These are phyloP conservation scores for Claviceps paspali DNA, from an alignment of 2,329 filamentous ascomycete genomes.

Conservation along the genomic window DNA sequence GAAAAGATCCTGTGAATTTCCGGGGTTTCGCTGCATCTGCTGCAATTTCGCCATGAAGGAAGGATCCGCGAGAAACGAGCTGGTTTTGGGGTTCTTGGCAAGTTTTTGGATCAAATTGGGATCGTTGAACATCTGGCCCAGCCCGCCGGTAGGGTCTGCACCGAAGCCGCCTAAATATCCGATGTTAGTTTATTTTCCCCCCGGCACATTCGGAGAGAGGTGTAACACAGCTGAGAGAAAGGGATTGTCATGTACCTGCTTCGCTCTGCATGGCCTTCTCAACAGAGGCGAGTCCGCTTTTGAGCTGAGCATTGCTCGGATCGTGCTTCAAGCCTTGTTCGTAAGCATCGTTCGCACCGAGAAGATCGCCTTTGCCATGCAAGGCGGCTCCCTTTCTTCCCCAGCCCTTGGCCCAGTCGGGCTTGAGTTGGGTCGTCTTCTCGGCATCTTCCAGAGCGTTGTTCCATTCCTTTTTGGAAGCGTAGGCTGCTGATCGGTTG, in stretches of 20 bases:
- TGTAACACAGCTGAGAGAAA: too few species aligned
- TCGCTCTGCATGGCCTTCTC: constrained; percentile 67
- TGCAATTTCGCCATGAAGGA: constrained; percentile 86
- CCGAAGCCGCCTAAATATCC: constrained; percentile 15
- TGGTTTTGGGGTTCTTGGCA: constrained; percentile 87
- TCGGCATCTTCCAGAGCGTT: constrained; percentile 77
- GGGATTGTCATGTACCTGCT: too few species aligned
- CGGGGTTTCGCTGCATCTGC: constrained; percentile 65
- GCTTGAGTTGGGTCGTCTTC: constrained; percentile 88
- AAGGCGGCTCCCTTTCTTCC: constrained; percentile 82
- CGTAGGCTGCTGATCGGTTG: constrained; percentile 78
- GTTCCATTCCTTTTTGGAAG: constrained; percentile 79
- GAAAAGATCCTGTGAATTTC: constrained; percentile 64
- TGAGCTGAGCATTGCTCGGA: constrained; percentile 79
- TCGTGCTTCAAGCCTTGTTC: constrained; percentile 91
- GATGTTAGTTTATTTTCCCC: constrained; percentile 7
- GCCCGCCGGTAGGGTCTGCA: constrained; percentile 54
- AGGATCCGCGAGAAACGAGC: constrained; percentile 60
- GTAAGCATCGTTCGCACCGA: constrained; percentile 78
- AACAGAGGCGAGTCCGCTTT: constrained; percentile 72
- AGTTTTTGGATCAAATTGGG: constrained; percentile 83
- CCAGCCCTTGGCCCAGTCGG: constrained; percentile 97
- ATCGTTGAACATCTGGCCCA: constrained; percentile 92
- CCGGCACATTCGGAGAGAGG: neutral
- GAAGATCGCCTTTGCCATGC: constrained; percentile 73